Evolutionary conservation across 2,329 filamentous ascomycete species (phyloP).

Genomic region (Nigrospora osmanthi): DNA sequence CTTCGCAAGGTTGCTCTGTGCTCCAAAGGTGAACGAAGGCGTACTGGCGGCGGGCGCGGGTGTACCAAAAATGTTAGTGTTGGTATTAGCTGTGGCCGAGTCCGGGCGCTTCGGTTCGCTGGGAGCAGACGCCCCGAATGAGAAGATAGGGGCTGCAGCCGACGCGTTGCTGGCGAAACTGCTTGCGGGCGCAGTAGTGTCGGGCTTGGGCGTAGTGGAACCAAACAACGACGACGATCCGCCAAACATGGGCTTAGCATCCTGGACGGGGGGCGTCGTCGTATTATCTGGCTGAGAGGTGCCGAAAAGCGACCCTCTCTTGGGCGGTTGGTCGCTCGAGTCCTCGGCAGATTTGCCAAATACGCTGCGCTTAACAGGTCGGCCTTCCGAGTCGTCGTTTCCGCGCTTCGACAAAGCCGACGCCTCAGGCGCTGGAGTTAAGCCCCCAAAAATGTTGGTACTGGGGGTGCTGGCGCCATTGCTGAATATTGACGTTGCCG

Average conservation of each 20-base stretch:
- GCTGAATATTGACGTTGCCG: constrained; percentile 7
- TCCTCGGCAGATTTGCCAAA: constrained; percentile 1
- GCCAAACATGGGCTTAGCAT: constrained; percentile 7
- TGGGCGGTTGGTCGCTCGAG: not conserved
- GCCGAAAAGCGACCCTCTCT: constrained; percentile 9
- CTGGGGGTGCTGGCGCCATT: constrained; percentile 7
- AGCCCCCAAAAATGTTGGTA: constrained; percentile 2
- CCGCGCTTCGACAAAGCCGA: constrained; percentile 1
- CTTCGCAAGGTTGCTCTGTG: constrained; percentile 21
- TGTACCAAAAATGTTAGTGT: constrained; percentile 1
- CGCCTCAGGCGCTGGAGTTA: not conserved
- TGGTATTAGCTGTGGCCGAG: not conserved
- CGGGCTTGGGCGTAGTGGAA: constrained; percentile 34
- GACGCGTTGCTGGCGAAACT: constrained; percentile 14
- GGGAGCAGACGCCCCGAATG: constrained; percentile 3
- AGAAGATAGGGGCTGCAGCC: constrained; percentile 3
- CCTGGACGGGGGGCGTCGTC: constrained; percentile 17
- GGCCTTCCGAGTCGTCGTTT: not conserved
- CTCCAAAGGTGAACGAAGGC: constrained; percentile 12
- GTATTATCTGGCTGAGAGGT: constrained; percentile 9
- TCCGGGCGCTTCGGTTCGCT: constrained; percentile 12
- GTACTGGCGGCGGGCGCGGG: constrained; percentile 3
- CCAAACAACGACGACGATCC: constrained; percentile 23
- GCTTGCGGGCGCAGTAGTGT: constrained; percentile 6
- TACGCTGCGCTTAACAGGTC: constrained; percentile 3